Evolutionary conservation across 1,139 yeast species (phyloP), one percentile per base, ranked within the genome.

Genomic region (Wickerhamomyces sp.): DNA sequence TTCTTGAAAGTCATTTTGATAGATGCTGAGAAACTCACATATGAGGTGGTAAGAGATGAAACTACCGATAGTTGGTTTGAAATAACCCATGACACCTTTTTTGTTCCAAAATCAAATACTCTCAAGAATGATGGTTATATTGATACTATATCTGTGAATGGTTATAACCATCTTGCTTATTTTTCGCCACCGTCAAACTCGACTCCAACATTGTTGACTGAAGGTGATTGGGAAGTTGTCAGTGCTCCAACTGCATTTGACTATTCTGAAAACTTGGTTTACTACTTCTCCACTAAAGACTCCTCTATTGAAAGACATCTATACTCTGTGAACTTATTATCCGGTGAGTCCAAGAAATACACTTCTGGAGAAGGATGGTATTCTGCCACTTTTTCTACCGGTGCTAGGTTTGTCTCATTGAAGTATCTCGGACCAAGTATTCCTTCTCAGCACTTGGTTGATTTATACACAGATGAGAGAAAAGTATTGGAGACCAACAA

Each of bases 11-110:
- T 85, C 31, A 67, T 75, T 29, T 59, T 82, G 7, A 78, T 72
- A 35, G 65, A 75, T 48, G 72, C 80, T 0, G 45, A 57, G 5
- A 54, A 60, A 17, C 51, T 63, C 1, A 47, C 62, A 0, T 64
- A 65, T 6, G 49, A 50, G 12, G 57, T 72, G 8, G 70, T 68
- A 3, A 68, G 86, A 47, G 60, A 63, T n/a, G 67, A 71, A 19
- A 54, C 61, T 3, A 67, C 71, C 12, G 79, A 71, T 43, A 86
- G 88, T 3, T 67, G 82, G 88, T 88, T 90, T 68, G 98, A 92
- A 58, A 79, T 90, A 29, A 75, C 87, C 8, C 86, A 82, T 46
- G 78, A 81, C 49, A 80, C 94, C 0, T 63, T 75, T 26, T 81
- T 65, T 54, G 71, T 92, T 30, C 95, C 96, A 8, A 74, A 75